phyloP scores from a whole-genome alignment of 2,329 filamentous ascomycete genomes.

The Orbilia quercus region DNA sequence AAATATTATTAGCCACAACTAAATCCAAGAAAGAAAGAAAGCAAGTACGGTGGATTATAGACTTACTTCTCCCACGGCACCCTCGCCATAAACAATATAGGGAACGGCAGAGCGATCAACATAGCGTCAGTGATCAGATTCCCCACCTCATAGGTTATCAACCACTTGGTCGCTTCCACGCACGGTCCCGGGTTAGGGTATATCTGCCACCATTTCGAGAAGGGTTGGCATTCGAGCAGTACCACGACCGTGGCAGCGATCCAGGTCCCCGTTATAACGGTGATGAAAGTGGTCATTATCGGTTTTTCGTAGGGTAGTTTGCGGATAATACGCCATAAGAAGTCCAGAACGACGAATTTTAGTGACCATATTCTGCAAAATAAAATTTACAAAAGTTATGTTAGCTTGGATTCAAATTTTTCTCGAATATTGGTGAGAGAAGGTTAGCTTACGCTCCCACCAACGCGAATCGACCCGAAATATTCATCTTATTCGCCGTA shows the following conservation, averaged over 20 bases:
- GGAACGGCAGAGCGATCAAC: slow-evolving; percentile 43
- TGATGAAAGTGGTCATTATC: slow-evolving; percentile 23
- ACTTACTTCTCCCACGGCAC: slow-evolving; percentile 47
- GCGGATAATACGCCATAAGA: slow-evolving; percentile 47
- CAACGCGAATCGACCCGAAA: slow-evolving; percentile 25
- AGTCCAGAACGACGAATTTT: slow-evolving; percentile 53
- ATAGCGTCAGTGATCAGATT: slow-evolving; percentile 46
- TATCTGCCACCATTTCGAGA: slow-evolving; percentile 39
- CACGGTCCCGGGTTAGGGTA: slow-evolving; percentile 32
- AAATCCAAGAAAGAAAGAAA: too few relatives aligned
- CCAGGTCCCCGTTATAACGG: slow-evolving; percentile 17
- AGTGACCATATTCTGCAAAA: slow-evolving; percentile 41
- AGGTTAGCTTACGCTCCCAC: slow-evolving; percentile 36
- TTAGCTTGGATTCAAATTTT: too few relatives aligned
- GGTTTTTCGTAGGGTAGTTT: slow-evolving; percentile 47
- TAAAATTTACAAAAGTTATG: too few relatives aligned
- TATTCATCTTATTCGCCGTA: slow-evolving; percentile 28
- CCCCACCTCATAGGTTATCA: slow-evolving; percentile 47
- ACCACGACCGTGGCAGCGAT: slow-evolving; percentile 15
- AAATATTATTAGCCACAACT: not conserved
- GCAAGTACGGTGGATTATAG: too few relatives aligned
- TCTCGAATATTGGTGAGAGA: too few relatives aligned
- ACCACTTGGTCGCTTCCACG: slow-evolving; percentile 42
- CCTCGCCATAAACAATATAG: slow-evolving; percentile 42
- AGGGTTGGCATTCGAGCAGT: slow-evolving; percentile 28